Conservation (phyloP, 1,284 basidiomycete genomes). For the Mycena sp. region DNA sequence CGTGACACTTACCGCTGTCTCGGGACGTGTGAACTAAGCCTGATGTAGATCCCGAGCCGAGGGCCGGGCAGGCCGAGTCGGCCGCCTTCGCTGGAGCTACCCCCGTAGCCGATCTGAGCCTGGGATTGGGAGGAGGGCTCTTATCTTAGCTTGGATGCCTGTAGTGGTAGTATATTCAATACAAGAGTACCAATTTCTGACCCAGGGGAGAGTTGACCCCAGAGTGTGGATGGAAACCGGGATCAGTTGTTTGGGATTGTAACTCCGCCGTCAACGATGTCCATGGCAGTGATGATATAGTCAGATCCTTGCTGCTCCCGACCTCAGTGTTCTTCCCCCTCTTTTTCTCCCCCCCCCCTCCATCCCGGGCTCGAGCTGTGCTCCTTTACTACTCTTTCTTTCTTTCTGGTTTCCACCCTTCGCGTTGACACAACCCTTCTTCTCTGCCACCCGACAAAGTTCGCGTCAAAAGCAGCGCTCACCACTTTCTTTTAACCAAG, state of each 20-base stretch:
- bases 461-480: constrained; percentile 42
- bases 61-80: constrained; percentile 21
- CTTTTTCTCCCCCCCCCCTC: constrained; percentile 41
- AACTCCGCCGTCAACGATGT: neutral
- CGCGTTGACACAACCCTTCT: constrained; percentile 43
- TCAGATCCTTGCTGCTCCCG: neutral
- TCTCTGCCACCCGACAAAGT: constrained; percentile 32
- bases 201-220: neutral
- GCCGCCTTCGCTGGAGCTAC: constrained; percentile 14
- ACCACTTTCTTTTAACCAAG: constrained; percentile 27
- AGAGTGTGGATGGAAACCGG: constrained; percentile 11
- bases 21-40: neutral
- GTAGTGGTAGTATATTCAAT: neutral
- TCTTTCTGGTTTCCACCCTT: constrained; percentile 44
- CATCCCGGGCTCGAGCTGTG: constrained; percentile 60
- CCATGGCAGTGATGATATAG: constrained; percentile 18
- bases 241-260: constrained; percentile 17
- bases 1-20: constrained; percentile 6
- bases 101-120: constrained; percentile 4
- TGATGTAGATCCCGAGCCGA: constrained; percentile 18
- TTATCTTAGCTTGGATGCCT: neutral
- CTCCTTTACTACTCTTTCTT: constrained; percentile 53
- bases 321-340: constrained; percentile 29
- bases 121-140: neutral
- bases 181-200: too few species aligned